phyloP scores from a whole-genome alignment of 2,329 filamentous ascomycete genomes.

The Phyllosticta citrichinensis region DNA sequence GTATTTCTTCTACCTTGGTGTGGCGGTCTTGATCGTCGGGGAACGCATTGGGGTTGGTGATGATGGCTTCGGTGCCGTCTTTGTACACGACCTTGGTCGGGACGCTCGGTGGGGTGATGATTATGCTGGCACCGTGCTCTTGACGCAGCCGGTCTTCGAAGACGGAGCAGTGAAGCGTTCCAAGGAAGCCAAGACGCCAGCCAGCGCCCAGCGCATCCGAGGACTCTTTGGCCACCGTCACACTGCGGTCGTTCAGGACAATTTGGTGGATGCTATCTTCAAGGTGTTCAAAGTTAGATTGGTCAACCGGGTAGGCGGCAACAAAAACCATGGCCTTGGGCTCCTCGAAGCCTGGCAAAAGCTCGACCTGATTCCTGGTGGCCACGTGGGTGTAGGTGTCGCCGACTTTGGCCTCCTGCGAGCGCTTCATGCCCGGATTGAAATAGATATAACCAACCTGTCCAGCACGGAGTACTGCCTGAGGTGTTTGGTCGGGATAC shows the following conservation, averaged over 20 bases:
- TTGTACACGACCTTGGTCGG: slow-evolving; percentile 77
- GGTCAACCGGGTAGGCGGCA: slow-evolving; percentile 88
- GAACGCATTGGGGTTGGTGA: slow-evolving; percentile 81
- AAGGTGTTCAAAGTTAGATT: slow-evolving; percentile 73
- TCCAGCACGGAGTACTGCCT: slow-evolving; percentile 70
- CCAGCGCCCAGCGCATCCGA: slow-evolving; percentile 89
- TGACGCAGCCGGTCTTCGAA: slow-evolving; percentile 92
- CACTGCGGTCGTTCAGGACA: slow-evolving; percentile 86
- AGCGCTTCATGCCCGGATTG: slow-evolving; percentile 96
- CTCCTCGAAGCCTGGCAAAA: slow-evolving; percentile 88
- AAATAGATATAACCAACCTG: slow-evolving; percentile 96
- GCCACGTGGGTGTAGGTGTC: slow-evolving; percentile 87
- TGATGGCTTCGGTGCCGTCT: slow-evolving; percentile 65
- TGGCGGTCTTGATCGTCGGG: slow-evolving; percentile 55
- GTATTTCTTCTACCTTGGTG: slow-evolving; percentile 47
- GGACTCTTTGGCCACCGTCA: slow-evolving; percentile 87
- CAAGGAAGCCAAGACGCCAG: slow-evolving; percentile 88
- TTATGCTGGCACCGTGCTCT: slow-evolving; percentile 89
- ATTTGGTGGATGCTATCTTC: slow-evolving; percentile 93
- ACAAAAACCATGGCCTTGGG: slow-evolving; percentile 99
- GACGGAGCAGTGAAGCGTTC: slow-evolving; percentile 97
- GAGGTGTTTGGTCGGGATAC: slow-evolving; percentile 78
- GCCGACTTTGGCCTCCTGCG: slow-evolving; percentile 89
- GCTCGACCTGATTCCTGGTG: slow-evolving; percentile 63
- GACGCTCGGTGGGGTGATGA: slow-evolving; percentile 92